Conservation (phyloP, 2,329 filamentous ascomycete genomes). For the Triangularia setosa region DNA sequence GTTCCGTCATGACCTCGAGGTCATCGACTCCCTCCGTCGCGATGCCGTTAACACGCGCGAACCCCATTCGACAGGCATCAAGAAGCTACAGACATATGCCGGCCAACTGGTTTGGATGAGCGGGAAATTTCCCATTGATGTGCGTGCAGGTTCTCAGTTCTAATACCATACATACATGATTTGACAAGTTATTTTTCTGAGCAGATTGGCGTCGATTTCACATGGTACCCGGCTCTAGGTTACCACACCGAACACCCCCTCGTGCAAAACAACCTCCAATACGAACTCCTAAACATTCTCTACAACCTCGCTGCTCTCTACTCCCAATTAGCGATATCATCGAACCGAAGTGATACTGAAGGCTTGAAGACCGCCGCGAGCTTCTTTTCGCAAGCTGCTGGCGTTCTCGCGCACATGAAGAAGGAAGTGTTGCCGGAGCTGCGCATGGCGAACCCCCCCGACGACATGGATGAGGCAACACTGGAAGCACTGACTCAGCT, state of each 20-base stretch:
- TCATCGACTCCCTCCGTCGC: constrained; percentile 76
- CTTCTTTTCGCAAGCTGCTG: constrained; percentile 84
- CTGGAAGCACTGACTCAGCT: constrained; percentile 79
- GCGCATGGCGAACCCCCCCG: constrained; percentile 74
- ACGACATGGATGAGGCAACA: constrained; percentile 91
- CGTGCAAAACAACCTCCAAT: constrained; percentile 62
- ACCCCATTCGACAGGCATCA: constrained; percentile 79
- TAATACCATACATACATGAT: not conserved
- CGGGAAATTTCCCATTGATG: constrained; percentile 94
- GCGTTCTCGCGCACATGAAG: constrained; percentile 76
- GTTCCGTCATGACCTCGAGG: constrained; percentile 81
- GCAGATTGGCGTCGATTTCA: constrained; percentile 89
- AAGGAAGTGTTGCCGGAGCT: constrained; percentile 75
- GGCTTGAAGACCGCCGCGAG: constrained; percentile 85
- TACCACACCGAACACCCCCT: constrained; percentile 78
- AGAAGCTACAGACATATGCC: constrained; percentile 85
- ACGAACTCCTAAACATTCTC: constrained; percentile 87
- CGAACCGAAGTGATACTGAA: constrained; percentile 72
- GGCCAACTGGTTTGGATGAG: constrained; percentile 90
- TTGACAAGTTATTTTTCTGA: not conserved
- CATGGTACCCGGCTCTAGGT: constrained; percentile 90
- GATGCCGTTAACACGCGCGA: constrained; percentile 89
- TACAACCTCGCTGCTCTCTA: constrained; percentile 94
- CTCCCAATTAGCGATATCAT: constrained; percentile 80
- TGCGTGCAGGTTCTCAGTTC: constrained; percentile 32